These are phyloP conservation scores for Pholiota molesta DNA, from an alignment of 768 basidiomycete species.

Conservation along the genomic window DNA sequence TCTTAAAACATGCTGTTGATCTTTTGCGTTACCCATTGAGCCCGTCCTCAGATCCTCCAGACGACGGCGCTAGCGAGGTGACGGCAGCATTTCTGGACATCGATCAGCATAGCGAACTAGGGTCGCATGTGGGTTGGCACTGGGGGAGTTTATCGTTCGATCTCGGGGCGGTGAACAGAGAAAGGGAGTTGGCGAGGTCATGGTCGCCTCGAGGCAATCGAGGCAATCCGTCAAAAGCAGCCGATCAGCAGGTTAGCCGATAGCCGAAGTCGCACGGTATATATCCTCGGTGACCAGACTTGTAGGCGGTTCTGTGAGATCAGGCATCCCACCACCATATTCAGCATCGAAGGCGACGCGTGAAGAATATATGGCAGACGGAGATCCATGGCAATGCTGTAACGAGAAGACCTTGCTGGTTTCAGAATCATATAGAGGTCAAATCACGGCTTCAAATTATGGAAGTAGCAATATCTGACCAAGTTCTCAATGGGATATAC, in stretches of 20 bases:
- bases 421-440: not conserved
- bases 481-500: not conserved
- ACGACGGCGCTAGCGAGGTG: too few relatives aligned
- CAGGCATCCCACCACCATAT: not conserved
- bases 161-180: too few relatives aligned
- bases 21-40: not conserved
- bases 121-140: too few relatives aligned
- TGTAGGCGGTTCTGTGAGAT: not conserved
- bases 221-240: too few relatives aligned
- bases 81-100: too few relatives aligned
- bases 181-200: too few relatives aligned
- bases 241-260: not conserved
- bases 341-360: not conserved
- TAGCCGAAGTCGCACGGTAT: not conserved
- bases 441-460: not conserved
- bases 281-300: not conserved
- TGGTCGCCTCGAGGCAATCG: too few relatives aligned
- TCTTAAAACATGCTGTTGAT: constrained; percentile 11
- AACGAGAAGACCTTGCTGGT: not conserved
- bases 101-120: too few relatives aligned
- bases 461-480: not conserved
- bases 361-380: not conserved
- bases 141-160: too few relatives aligned
- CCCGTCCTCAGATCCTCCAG: not conserved
- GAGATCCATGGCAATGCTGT: not conserved